Conservation (phyloP, 2,329 filamentous ascomycete species). For the Diplodia corticola region DNA sequence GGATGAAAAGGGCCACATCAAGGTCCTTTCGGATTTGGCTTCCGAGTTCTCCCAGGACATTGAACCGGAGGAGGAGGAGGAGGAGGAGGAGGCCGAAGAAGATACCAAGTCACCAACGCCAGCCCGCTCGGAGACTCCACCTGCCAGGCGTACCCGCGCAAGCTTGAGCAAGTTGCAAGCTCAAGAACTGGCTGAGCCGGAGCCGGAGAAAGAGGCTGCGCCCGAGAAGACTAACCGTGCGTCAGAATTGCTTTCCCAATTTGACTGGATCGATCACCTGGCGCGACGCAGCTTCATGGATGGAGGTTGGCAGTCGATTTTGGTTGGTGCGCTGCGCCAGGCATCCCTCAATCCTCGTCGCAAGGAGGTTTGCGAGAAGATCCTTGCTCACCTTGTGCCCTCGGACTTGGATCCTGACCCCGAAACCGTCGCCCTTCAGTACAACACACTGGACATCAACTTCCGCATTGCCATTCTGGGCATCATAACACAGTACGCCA, state of each 20-base stretch:
- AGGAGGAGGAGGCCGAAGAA: conserved; percentile 52
- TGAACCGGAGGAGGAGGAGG: conserved; percentile 56
- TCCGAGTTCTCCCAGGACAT: conserved; percentile 35
- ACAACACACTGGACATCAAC: conserved; percentile 78
- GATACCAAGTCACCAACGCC: conserved; percentile 51
- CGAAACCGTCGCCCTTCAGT: conserved; percentile 72
- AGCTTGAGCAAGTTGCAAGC: conserved; percentile 67
- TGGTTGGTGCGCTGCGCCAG: conserved; percentile 83
- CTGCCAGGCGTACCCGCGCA: conserved; percentile 78
- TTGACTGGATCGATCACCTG: conserved; percentile 83
- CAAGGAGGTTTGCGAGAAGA: conserved; percentile 71
- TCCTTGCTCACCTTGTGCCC: conserved; percentile 80
- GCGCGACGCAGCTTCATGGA: conserved; percentile 80
- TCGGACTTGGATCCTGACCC: conserved; percentile 71
- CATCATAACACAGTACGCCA: conserved; percentile 80
- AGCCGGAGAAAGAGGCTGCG: not conserved
- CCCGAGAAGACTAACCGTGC: conserved; percentile 56
- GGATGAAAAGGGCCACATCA: conserved; percentile 74
- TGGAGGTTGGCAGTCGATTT: conserved; percentile 88
- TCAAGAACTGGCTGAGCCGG: not conserved
- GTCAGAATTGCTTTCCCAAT: conserved; percentile 70
- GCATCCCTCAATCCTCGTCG: conserved; percentile 73
- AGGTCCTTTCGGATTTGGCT: conserved; percentile 75
- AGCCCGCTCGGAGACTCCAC: conserved; percentile 54
- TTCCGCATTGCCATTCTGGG: conserved; percentile 77